phyloP scores from a whole-genome alignment of 108 stramenopile genomes.

The Nitzschia sp. region DNA sequence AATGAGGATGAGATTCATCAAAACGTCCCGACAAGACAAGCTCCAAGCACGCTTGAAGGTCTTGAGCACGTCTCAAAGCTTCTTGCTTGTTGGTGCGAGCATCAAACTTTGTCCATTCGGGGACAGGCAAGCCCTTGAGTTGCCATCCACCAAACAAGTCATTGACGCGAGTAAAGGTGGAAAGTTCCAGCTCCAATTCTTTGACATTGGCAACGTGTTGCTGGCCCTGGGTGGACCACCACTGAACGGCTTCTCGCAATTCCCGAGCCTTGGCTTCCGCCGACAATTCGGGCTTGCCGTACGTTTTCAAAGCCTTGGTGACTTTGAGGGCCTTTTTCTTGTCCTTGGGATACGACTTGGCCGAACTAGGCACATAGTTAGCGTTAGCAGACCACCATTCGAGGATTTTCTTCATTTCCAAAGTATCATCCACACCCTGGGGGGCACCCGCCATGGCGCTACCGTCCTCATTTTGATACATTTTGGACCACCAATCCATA shows the following conservation, averaged over 20 bases:
- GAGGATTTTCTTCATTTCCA: slow-evolving; percentile 34
- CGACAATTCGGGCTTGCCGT: slow-evolving; percentile 17
- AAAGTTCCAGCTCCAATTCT: slow-evolving; percentile 28
- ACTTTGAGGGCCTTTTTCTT: slow-evolving; percentile 44
- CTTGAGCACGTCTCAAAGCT: slow-evolving; percentile 28
- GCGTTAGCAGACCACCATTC: slow-evolving; percentile 45
- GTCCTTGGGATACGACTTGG: slow-evolving; percentile 26
- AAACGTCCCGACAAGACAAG: slow-evolving; percentile 30
- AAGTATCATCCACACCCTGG: slow-evolving; percentile 1
- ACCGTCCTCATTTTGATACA: slow-evolving; percentile 4
- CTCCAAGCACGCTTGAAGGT: slow-evolving; percentile 27
- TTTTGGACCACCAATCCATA: slow-evolving; percentile 33
- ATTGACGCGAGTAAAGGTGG: slow-evolving; percentile 43
- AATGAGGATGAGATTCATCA: slow-evolving; percentile 29
- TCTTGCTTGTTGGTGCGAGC: slow-evolving; percentile 20
- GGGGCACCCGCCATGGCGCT: neutral
- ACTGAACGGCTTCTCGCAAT: slow-evolving; percentile 32
- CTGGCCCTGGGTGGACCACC: slow-evolving; percentile 34
- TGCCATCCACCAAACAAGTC: slow-evolving; percentile 44
- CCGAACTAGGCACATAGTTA: slow-evolving; percentile 27
- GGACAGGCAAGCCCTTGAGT: slow-evolving; percentile 28
- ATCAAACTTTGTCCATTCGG: slow-evolving; percentile 31
- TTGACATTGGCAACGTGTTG: slow-evolving; percentile 20
- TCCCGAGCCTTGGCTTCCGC: slow-evolving; percentile 39
- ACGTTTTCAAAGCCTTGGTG: slow-evolving; percentile 17